Percentiles rank a stretch among this genome's conserved stretches.
These are phyloP conservation scores for Lipomyces kockii DNA, from an alignment of 805 yeast species.

Conservation along the genomic window DNA sequence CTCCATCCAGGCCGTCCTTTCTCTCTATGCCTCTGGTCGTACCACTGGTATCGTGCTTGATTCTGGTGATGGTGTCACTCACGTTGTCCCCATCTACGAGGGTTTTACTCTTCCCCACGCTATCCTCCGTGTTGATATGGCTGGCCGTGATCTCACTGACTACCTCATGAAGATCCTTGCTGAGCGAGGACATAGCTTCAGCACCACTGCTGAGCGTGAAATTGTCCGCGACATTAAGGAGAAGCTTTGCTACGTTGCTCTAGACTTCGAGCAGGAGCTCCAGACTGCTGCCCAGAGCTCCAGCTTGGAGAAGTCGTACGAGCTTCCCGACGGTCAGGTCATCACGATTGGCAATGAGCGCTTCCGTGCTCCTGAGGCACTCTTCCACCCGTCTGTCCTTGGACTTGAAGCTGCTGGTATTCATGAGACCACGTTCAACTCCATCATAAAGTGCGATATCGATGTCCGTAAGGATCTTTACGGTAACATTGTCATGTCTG, in stretches of 20 bases:
- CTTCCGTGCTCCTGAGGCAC: constrained; percentile 99
- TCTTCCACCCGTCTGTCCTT: constrained; percentile 95
- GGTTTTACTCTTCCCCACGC: constrained; percentile 99
- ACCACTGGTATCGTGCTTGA: constrained; percentile 99
- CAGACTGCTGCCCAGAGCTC: constrained; percentile 99
- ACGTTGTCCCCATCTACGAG: constrained; percentile 99
- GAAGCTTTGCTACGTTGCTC: constrained; percentile 97
- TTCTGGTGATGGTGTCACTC: constrained; percentile 99
- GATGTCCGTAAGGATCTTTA: constrained; percentile 99
- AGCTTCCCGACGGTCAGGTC: constrained; percentile 99
- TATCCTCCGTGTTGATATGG: constrained; percentile 97
- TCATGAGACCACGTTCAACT: constrained; percentile 95
- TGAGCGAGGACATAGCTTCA: constrained; percentile 98
- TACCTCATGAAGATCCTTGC: constrained; percentile 97
- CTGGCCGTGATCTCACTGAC: constrained; percentile 99
- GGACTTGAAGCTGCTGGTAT: constrained; percentile 97
- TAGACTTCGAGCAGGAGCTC: constrained; percentile 99
- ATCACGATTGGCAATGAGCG: constrained; percentile 99
- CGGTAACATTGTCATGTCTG: constrained; percentile 99
- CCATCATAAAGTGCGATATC: constrained; percentile 97
- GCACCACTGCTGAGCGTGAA: constrained; percentile 98
- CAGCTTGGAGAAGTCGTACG: constrained; percentile 97
- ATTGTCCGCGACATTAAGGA: constrained; percentile 98
- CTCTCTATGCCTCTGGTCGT: constrained; percentile 99
- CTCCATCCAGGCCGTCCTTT: constrained; percentile 96